Evolutionary conservation across 495 filamentous ascomycete genomes (phyloP).

Genomic region (Trichoderma orchidacearum): DNA sequence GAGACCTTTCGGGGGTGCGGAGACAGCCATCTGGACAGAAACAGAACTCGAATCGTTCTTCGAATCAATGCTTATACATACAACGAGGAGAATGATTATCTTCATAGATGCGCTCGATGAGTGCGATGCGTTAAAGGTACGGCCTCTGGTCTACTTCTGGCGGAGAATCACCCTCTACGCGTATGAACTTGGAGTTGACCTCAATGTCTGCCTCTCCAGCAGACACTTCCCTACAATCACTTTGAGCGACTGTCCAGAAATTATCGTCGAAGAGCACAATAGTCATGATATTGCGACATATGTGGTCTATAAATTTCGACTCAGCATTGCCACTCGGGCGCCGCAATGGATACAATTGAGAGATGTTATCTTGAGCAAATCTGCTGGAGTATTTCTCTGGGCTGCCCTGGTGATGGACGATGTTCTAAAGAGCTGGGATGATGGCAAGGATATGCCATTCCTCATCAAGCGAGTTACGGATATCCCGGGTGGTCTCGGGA

Average conservation of each 20-base stretch:
- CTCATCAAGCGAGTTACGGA: not conserved
- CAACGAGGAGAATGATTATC: constrained; percentile 8
- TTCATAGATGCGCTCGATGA: constrained; percentile 31
- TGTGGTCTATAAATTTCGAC: constrained; percentile 1
- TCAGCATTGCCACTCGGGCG: not conserved
- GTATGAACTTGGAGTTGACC: not conserved
- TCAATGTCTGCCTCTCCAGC: constrained; percentile 2
- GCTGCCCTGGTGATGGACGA: constrained; percentile 7
- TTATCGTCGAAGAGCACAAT: constrained; percentile 1
- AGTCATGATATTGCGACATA: not conserved
- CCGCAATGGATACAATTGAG: not conserved
- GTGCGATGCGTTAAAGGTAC: constrained; percentile 9
- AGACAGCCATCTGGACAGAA: not conserved
- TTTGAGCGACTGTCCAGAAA: not conserved
- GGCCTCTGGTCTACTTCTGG: not conserved
- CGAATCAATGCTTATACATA: not conserved
- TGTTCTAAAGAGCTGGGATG: constrained; percentile 4
- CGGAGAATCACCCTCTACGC: not conserved
- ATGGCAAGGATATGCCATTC: not conserved
- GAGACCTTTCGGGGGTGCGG: not conserved
- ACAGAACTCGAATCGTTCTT: not conserved
- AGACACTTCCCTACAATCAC: not conserved
- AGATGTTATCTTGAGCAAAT: constrained; percentile 2
- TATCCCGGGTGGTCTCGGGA: not conserved
- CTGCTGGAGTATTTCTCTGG: constrained; percentile 10